Base-by-base conservation (phyloP, 257 asterid species). In the Ilex aquifolium region DNA sequence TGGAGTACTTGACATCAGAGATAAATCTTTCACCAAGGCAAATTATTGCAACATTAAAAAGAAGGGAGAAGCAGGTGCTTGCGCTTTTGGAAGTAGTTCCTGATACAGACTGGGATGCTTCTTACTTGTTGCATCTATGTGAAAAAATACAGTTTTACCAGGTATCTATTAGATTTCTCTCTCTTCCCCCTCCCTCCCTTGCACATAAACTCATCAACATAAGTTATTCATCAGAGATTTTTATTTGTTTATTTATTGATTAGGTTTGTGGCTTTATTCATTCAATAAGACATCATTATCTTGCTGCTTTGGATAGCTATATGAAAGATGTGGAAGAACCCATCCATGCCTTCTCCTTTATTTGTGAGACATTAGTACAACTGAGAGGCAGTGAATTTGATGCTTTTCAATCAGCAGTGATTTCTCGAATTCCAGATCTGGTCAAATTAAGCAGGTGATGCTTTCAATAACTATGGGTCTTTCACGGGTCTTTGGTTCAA, bases 231-330 rank as follows among this genome's bases (percentile, higher is more conserved):
- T 31, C 56, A 13, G 54, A 65, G 63, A 7, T 29, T 55, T 69
- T 52, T 65, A 50, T 69, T 5, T 21, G 27, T 21, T 21, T 21
- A 21, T 21, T 21, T 21, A 21, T 21, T 21, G 27, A 21, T 21
- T 76, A 92, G 97, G 95, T 82, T 56, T 90, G 88, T 71, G 99
- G 97, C 77, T 83, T 84, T 74, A 80, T 90, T 63, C 88, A 89
- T 85, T 79, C 94, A 69, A 82, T 69, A 68, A 66, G 80, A 67
- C 85, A 71, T 67, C 88, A 84, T 65, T 76, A 83, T 76, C 69
- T 83, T 73, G 80, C 88, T 73, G 95, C 96, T 39, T 61, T 92
- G 90, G 87, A 83, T 74, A 81, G 90, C 72, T 90, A 82, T 70
- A 79, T 92, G 86, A 89, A 92, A 79, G 83, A 74, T 42, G 65